phyloP scores from a whole-genome alignment of 257 asterid genomes.

The Solanum sparsipilum region DNA sequence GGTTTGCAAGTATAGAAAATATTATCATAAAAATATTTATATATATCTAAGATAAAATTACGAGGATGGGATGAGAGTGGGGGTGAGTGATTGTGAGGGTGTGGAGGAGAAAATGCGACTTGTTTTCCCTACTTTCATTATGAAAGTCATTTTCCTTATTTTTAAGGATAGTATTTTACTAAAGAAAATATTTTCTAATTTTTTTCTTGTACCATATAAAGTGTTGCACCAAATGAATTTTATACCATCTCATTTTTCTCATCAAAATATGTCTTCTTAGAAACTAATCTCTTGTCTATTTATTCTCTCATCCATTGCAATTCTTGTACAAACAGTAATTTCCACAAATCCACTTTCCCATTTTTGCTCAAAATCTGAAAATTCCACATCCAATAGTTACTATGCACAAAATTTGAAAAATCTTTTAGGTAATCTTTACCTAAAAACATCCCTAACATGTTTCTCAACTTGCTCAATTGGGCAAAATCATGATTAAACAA shows the following conservation, averaged over 20 bases:
- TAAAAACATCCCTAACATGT: constrained; percentile 21
- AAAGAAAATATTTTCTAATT: no score
- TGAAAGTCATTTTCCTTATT: no score
- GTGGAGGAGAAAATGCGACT: no score
- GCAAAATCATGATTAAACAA: not conserved
- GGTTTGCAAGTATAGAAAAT: no score
- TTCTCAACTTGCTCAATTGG: constrained; percentile 14
- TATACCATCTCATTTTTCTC: not conserved
- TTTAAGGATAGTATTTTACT: no score
- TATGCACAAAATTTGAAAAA: constrained; percentile 9
- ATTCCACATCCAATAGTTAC: constrained; percentile 10
- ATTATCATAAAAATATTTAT: no score
- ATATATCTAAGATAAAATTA: no score
- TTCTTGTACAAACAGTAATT: not conserved
- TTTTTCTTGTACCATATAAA: not conserved
- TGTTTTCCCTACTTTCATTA: no score
- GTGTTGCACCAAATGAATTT: not conserved
- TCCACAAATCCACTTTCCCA: constrained; percentile 14
- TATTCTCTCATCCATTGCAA: not conserved
- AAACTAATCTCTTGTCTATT: not conserved
- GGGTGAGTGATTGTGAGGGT: no score
- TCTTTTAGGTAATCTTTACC: no score
- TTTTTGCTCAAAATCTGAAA: constrained; percentile 22
- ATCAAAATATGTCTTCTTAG: not conserved
- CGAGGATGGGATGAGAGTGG: no score